Conservation (phyloP, 768 basidiomycete genomes). For the Phlegmacium glaucopus region DNA sequence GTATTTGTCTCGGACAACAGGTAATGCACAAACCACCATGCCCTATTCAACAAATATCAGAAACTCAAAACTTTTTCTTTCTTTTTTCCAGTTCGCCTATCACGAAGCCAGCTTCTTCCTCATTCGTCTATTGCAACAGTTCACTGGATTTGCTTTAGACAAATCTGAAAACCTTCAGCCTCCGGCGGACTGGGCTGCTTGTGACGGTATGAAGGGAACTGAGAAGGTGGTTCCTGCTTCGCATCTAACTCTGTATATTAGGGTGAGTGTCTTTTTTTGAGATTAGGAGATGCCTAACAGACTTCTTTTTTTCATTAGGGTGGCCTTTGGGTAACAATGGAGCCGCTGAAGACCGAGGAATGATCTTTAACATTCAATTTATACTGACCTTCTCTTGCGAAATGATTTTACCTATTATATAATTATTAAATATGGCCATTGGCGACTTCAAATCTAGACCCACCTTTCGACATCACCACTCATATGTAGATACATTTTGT, state of each 20-base stretch:
- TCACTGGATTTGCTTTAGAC: constrained; percentile 26
- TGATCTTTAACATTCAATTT: neutral
- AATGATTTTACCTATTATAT: too few relatives aligned
- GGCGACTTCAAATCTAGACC: too few relatives aligned
- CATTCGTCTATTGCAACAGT: constrained; percentile 47
- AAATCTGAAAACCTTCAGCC: constrained; percentile 6
- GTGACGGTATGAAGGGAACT: constrained; percentile 25
- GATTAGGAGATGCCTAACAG: neutral
- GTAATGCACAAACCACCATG: constrained; percentile 16
- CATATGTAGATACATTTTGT: too few relatives aligned
- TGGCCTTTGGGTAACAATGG: constrained; percentile 40
- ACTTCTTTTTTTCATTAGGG: constrained; percentile 24
- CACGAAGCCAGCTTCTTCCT: constrained; percentile 61
- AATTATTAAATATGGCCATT: too few relatives aligned
- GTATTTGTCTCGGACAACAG: constrained; percentile 51
- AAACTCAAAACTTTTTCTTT: constrained; percentile 2
- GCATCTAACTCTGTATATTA: constrained; percentile 42
- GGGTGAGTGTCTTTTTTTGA: constrained; percentile 25
- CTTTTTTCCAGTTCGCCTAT: constrained; percentile 53
- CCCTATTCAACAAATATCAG: too few relatives aligned
- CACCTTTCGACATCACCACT: too few relatives aligned
- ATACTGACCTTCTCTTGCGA: too few relatives aligned
- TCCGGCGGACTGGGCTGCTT: constrained; percentile 23
- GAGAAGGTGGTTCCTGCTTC: constrained; percentile 39
- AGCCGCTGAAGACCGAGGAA: constrained; percentile 10